phyloP scores from a whole-genome alignment of 1,139 yeast genomes.

The Blastobotrys capitulatus region DNA sequence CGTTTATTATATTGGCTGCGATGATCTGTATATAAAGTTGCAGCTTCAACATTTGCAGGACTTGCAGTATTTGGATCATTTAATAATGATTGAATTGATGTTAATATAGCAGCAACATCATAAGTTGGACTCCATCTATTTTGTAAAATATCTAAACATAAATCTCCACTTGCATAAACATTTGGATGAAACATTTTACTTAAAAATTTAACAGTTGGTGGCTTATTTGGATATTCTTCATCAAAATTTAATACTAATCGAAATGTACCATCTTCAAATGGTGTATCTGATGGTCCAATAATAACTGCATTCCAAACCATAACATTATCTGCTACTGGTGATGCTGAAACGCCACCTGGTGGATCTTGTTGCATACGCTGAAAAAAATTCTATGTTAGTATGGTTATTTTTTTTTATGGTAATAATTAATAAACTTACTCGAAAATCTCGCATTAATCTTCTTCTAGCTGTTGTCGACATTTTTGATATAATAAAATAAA shows the following conservation, averaged over 20 bases:
- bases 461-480: conserved; percentile 99
- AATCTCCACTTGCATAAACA: conserved; percentile 91
- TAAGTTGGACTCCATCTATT: conserved; percentile 99
- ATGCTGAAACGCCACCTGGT: conserved; percentile 96
- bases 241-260: conserved; percentile 81
- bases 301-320: conserved; percentile 98
- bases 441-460: conserved; percentile 97
- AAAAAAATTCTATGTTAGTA: neutral
- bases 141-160: conserved; percentile 91
- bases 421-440: conserved; percentile 42
- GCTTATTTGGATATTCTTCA: conserved; percentile 96
- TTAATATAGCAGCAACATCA: conserved; percentile 93
- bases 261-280: conserved; percentile 97
- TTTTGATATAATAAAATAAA: neutral
- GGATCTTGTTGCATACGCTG: conserved; percentile 97
- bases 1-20: conserved; percentile 86
- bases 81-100: conserved; percentile 78
- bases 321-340: conserved; percentile 94
- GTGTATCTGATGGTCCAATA: conserved; percentile 96
- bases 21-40: conserved; percentile 91
- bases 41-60: conserved; percentile 98
- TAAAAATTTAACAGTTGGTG: conserved; percentile 85
- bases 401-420: no score
- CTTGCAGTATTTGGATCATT: conserved; percentile 96
- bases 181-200: conserved; percentile 98